These are phyloP conservation scores for Selaginella tamariscina DNA, from an alignment of 75 land plant species.

Conservation along the genomic window DNA sequence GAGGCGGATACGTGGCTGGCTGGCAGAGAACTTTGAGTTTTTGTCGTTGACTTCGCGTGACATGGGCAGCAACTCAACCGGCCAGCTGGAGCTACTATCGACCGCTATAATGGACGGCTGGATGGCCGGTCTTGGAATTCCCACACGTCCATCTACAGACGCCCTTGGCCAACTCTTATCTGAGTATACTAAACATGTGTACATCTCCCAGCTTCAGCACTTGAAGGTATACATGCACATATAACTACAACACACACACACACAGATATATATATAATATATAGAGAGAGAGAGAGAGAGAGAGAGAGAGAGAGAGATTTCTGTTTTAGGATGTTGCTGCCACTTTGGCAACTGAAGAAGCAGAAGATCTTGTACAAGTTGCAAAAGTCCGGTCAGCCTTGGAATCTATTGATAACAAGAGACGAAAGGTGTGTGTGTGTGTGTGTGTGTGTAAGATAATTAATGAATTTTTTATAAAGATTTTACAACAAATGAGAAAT, in stretches of 20 bases:
- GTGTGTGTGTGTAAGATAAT: background rate
- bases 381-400: slow-evolving; percentile 6
- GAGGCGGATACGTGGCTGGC: background rate
- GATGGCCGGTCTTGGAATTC: slow-evolving; percentile 12
- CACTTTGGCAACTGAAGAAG: slow-evolving; percentile 10
- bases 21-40: slow-evolving; percentile 9
- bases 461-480: background rate
- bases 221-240: background rate
- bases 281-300: no score
- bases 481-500: slow-evolving; percentile 9
- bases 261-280: no score
- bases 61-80: background rate
- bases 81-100: slow-evolving; percentile 8
- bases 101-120: slow-evolving; percentile 10
- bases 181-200: slow-evolving; percentile 11
- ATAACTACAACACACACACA: background rate
- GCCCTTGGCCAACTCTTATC: slow-evolving; percentile 1
- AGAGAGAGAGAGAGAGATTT: background rate
- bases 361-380: slow-evolving; percentile 8
- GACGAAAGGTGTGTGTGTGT: slow-evolving; percentile 6
- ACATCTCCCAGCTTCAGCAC: slow-evolving; percentile 3
- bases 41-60: background rate
- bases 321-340: slow-evolving; percentile 3
- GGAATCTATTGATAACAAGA: slow-evolving; percentile 2
- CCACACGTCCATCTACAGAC: slow-evolving; percentile 2